A percentile compares a stretch with the other conserved stretches of the same genome.
phyloP scores from a whole-genome alignment of 2,329 filamentous ascomycete species.

The Alternaria longipes region DNA sequence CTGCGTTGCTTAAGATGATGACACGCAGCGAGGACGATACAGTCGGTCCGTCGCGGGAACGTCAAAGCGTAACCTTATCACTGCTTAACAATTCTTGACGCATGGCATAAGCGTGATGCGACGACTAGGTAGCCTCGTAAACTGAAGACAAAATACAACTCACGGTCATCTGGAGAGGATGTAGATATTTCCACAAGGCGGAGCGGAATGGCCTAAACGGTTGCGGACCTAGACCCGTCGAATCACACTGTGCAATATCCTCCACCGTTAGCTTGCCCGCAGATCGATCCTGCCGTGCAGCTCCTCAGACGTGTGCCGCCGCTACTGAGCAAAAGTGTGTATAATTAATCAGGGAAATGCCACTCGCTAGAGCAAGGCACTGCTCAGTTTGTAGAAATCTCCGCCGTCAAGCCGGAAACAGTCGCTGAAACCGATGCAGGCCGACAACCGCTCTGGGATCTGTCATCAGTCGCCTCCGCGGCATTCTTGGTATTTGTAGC shows the following conservation, averaged over 20 bases:
- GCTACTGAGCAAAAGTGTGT: background rate
- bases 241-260: constrained; percentile 1
- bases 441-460: background rate
- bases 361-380: background rate
- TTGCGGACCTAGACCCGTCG: background rate
- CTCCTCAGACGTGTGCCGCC: background rate
- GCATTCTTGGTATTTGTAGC: constrained; percentile 1
- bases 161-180: background rate
- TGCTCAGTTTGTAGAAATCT: background rate
- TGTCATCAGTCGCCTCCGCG: background rate
- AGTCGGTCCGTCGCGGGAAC: constrained; percentile 1
- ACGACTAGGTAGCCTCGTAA: background rate
- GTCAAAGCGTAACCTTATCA: background rate
- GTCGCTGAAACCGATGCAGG: background rate
- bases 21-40: background rate
- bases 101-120: constrained; percentile 2
- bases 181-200: background rate
- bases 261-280: background rate
- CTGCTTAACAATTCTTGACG: background rate
- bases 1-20: constrained; percentile 1
- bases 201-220: background rate
- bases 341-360: background rate
- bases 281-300: background rate
- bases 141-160: background rate
- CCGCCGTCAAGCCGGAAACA: background rate